Evolutionary conservation across 176 grass and related monocot species (phyloP), one percentile per base, ranked within the genome.

Genomic region (Eleusine indica): DNA sequence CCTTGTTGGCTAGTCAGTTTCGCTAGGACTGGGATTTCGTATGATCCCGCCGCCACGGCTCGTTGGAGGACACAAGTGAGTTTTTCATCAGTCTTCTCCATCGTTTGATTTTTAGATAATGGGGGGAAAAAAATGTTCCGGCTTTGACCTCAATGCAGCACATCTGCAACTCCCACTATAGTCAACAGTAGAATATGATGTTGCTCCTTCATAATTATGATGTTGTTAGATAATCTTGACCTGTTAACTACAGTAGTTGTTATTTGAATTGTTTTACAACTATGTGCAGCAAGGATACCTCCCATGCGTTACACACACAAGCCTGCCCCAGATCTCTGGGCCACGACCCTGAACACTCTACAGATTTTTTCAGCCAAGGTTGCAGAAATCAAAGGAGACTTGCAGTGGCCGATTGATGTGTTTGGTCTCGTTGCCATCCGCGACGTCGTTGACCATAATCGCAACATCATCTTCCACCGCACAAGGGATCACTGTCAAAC

Each of bases 321-420:
- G 74, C 2, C 74, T 61, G 18, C 53, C 8, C 17, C 1, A 58
- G 11, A 9, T 21, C 3, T 8, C 13, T 29, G 12, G 46, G 42
- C 37, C 11, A 22, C 19, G 4, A 3, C 38, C 21, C 16, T 1
- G 19, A 12, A 22, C 6, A 60, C 74, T 22, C 37, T 76, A 15
- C 53, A 76, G 35, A 21, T 76, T 21, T 76, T 76, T 76, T 58
- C 73, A 13, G 73, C 6, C 35, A 76, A 58, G 35, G 35, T 76
- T 54, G 6, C 73, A 7, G 18, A 35, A 58, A 76, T 39, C 0
- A 58, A n/a, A 19, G 37, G 49, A 0, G 30, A 7, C 2, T 56
- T 75, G 21, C 39, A 70, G 0, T 70, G 68, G 73, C 73, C 73
- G 3, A 0, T 75, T 56, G 8, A 56, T 57, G 49, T 75, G 73